Conservation (phyloP, 2,329 filamentous ascomycete genomes). For the Aaosphaeria arxii region DNA sequence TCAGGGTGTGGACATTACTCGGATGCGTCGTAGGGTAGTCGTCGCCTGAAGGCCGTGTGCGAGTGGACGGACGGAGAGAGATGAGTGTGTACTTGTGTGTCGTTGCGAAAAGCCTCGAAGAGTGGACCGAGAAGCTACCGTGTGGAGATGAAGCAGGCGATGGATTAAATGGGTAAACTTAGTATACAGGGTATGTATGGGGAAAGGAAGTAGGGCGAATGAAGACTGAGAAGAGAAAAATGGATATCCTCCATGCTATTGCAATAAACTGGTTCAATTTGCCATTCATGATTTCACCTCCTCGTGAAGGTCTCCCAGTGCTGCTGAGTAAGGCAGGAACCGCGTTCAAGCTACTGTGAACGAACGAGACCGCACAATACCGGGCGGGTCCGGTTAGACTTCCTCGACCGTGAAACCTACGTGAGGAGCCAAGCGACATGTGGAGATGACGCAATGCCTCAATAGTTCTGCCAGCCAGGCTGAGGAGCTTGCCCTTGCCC, state of each 20-base stretch:
- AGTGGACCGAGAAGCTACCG: not conserved
- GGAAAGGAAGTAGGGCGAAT: constrained; percentile 7
- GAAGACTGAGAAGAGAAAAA: constrained; percentile 2
- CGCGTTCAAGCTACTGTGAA: not conserved
- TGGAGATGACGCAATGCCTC: constrained; percentile 3
- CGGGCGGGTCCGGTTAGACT: not conserved
- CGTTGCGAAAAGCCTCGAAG: not conserved
- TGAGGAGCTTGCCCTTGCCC: constrained; percentile 31
- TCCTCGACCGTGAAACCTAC: not conserved
- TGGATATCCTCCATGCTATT: not conserved
- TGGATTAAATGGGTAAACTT: constrained; percentile 7
- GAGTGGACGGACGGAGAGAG: constrained; percentile 8
- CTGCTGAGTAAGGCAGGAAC: not conserved
- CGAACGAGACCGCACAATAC: not conserved
- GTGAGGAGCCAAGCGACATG: not conserved
- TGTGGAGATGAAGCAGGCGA: not conserved
- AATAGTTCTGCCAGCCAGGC: constrained; percentile 41
- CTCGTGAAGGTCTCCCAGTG: not conserved
- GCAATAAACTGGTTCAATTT: not conserved
- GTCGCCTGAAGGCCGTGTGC: constrained; percentile 10
- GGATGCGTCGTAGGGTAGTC: constrained; percentile 19
- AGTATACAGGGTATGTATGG: constrained; percentile 27
- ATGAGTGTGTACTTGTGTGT: not conserved
- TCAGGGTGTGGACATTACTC: constrained; percentile 10
- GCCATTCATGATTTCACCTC: not conserved